phyloP scores from a whole-genome alignment of 768 basidiomycete species.

The Cubamyces lactineus region DNA sequence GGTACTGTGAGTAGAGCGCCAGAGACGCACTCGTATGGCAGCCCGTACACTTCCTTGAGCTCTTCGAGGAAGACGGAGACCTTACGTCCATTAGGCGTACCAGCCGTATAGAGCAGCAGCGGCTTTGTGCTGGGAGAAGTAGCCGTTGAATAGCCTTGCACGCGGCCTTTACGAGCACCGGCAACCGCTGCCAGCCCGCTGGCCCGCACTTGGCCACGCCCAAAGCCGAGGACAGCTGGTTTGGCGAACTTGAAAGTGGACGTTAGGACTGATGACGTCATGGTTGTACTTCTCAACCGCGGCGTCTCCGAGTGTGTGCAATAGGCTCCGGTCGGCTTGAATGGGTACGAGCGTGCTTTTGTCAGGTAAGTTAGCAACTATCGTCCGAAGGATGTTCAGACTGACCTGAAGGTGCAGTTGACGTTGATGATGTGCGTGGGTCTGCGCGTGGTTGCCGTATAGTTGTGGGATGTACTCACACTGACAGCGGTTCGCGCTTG shows the following conservation, averaged over 20 bases:
- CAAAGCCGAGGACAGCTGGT: too few relatives aligned
- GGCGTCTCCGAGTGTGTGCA: too few relatives aligned
- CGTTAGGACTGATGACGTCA: background rate
- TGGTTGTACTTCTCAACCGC: background rate
- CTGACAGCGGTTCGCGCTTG: too few relatives aligned
- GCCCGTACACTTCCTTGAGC: slow-evolving; percentile 46
- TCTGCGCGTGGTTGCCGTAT: too few relatives aligned
- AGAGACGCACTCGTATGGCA: slow-evolving; percentile 52
- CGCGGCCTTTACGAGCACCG: background rate
- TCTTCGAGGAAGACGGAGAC: slow-evolving; percentile 59
- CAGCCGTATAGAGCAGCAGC: slow-evolving; percentile 32
- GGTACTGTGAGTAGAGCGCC: too few relatives aligned
- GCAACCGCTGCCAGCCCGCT: background rate
- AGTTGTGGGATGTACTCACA: too few relatives aligned
- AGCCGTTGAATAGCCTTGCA: slow-evolving; percentile 14
- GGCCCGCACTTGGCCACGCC: background rate
- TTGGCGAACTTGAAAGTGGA: background rate
- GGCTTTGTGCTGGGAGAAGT: slow-evolving; percentile 20
- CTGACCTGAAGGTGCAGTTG: too few relatives aligned
- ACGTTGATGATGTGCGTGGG: too few relatives aligned
- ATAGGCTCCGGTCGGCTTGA: too few relatives aligned
- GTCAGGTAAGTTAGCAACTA: too few relatives aligned
- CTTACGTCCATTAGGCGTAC: slow-evolving; percentile 58
- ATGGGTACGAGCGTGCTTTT: too few relatives aligned
- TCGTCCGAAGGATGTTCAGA: too few relatives aligned